Conservation (phyloP, 108 stramenopile species). For the Epithemia pelagica region DNA sequence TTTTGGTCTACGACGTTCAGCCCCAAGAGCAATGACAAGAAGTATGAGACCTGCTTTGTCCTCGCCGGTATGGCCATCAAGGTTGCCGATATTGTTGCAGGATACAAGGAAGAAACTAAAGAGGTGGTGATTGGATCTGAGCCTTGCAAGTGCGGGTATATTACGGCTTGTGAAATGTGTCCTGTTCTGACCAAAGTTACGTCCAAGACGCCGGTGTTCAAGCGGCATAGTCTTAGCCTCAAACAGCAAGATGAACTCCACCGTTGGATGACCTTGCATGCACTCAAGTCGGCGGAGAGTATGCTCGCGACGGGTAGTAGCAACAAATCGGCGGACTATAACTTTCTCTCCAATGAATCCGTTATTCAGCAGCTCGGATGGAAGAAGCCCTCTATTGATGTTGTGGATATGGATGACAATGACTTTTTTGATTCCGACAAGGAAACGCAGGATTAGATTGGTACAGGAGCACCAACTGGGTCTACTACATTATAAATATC, state of each 20-base stretch:
- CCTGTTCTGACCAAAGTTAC: not conserved
- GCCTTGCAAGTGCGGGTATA: not conserved
- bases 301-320: not conserved
- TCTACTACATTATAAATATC: no score
- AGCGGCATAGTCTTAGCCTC: not conserved
- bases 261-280: slow-evolving; percentile 3
- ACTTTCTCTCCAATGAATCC: not conserved
- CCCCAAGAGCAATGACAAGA: not conserved
- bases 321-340: not conserved
- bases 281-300: not conserved
- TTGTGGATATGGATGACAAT: not conserved
- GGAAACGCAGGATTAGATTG: no score
- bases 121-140: not conserved
- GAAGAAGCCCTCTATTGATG: not conserved
- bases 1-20: not conserved
- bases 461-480: no score
- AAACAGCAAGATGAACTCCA: slow-evolving; percentile 2
- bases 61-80: not conserved
- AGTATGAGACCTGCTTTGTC: not conserved
- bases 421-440: not conserved
- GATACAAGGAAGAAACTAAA: not conserved
- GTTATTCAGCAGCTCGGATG: not conserved
- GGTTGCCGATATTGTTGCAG: slow-evolving; percentile 1
- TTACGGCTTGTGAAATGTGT: not conserved
- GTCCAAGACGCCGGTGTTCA: not conserved